Percentiles rank a stretch among this genome's conserved stretches.
These are phyloP conservation scores for Paecilomyces sp. DNA, from an alignment of 2,329 filamentous ascomycete species.

Conservation along the genomic window DNA sequence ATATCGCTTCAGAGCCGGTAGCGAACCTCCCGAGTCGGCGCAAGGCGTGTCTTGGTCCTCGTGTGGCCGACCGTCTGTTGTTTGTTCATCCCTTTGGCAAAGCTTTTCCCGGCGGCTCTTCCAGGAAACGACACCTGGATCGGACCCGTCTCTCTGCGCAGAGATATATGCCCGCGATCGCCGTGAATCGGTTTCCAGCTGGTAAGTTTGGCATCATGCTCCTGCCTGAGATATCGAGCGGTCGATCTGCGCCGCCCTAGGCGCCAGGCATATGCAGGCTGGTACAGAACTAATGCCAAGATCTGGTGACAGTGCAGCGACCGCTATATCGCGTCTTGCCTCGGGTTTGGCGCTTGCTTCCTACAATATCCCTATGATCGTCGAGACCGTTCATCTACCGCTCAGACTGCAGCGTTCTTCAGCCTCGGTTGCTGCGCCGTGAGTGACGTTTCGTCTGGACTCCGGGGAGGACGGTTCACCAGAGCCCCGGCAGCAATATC, in stretches of 20 bases:
- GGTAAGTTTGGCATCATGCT: neutral
- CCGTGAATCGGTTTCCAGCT: neutral
- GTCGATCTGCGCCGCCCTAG: neutral
- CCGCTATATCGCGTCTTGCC: neutral
- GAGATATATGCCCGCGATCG: neutral
- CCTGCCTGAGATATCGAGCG: neutral
- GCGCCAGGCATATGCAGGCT: neutral
- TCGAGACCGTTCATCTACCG: conserved; percentile 1
- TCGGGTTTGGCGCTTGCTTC: conserved; percentile 2
- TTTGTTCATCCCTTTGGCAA: neutral
- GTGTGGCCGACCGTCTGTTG: neutral
- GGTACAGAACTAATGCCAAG: neutral
- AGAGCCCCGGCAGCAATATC: neutral
- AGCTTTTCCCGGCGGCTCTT: neutral
- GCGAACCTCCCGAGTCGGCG: conserved; percentile 1
- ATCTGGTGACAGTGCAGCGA: neutral
- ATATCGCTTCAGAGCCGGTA: neutral
- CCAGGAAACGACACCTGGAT: neutral
- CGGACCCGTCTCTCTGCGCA: neutral
- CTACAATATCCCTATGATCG: conserved; percentile 2
- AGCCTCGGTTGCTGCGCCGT: neutral
- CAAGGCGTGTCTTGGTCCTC: conserved; percentile 6
- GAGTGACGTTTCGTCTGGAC: neutral
- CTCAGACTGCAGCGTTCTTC: conserved; percentile 2
- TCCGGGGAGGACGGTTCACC: neutral